These are phyloP conservation scores for Euphorbia pulcherrima DNA, from an alignment of 345 rosid species.

Conservation along the genomic window DNA sequence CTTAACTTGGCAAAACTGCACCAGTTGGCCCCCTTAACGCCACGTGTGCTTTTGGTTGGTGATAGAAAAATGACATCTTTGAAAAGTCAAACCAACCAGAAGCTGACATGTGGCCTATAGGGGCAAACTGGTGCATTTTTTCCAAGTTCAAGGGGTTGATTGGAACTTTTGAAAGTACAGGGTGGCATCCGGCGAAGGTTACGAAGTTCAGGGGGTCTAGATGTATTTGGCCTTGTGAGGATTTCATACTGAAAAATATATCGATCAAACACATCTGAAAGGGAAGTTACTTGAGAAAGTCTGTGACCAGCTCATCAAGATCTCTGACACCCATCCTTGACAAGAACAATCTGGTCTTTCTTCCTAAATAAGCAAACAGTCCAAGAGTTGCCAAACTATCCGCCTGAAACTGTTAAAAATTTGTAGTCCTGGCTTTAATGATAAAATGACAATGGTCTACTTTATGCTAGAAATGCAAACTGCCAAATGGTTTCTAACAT, in stretches of 20 bases:
- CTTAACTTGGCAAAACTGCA: too few relatives aligned
- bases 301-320: constrained; percentile 54
- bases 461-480: constrained; percentile 4
- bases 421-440: background rate
- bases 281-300: constrained; percentile 48
- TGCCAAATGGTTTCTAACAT: background rate
- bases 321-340: constrained; percentile 49
- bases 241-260: constrained; percentile 1
- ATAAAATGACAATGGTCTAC: background rate
- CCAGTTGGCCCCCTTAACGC: too few relatives aligned
- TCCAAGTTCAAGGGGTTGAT: too few relatives aligned
- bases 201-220: too few relatives aligned
- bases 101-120: too few relatives aligned
- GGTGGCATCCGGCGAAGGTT: too few relatives aligned
- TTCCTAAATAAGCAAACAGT: constrained; percentile 63
- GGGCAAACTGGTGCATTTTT: too few relatives aligned
- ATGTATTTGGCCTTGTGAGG: too few relatives aligned
- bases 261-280: constrained; percentile 3
- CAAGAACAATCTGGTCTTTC: constrained; percentile 47
- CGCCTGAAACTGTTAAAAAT: constrained; percentile 40
- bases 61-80: too few relatives aligned
- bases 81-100: too few relatives aligned
- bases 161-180: too few relatives aligned
- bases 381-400: constrained; percentile 59
- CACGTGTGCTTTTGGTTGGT: too few relatives aligned